A percentile compares a stretch with the other conserved stretches of the same genome.
phyloP scores from a whole-genome alignment of 2,329 filamentous ascomycete species.

The Aspergillus japonicus region DNA sequence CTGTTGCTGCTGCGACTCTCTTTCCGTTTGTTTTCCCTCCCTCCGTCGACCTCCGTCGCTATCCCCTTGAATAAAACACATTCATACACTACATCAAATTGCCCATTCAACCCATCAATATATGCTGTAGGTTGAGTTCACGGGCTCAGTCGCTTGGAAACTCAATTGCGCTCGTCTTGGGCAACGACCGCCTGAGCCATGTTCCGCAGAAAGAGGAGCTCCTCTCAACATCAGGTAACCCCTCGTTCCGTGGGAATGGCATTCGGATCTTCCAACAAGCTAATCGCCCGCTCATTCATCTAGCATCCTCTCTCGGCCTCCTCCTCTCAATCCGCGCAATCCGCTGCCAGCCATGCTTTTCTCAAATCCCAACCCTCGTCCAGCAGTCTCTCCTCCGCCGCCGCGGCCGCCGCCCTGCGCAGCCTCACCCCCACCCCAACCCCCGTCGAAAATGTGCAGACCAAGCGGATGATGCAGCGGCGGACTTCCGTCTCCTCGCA shows the following conservation, averaged over 20 bases:
- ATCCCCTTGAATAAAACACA: background rate
- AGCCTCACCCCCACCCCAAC: conserved; percentile 75
- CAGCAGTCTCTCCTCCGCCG: conserved; percentile 73
- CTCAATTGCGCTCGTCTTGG: conserved; percentile 5
- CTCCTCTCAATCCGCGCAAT: conserved; percentile 71
- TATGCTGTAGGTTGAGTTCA: background rate
- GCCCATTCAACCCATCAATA: background rate
- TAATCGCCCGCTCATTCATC: conserved; percentile 3
- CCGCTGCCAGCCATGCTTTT: conserved; percentile 80
- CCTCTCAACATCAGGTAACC: conserved; percentile 42
- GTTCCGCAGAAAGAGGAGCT: conserved; percentile 44
- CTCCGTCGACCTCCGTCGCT: background rate
- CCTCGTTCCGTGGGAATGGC: background rate
- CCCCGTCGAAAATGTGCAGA: conserved; percentile 77
- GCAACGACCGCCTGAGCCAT: conserved; percentile 25
- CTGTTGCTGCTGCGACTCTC: background rate
- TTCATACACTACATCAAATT: background rate
- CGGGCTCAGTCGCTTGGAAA: background rate
- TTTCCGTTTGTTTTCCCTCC: background rate
- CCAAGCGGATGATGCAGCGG: conserved; percentile 77
- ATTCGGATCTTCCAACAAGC: background rate
- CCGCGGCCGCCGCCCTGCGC: conserved; percentile 80
- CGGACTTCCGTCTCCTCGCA: conserved; percentile 70
- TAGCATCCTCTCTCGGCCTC: conserved; percentile 61
- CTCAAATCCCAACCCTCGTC: conserved; percentile 64